Evolutionary conservation across 306 rosid genomes (phyloP), one percentile per base, ranked within the genome.

Genomic region (Quillaja saponaria): DNA sequence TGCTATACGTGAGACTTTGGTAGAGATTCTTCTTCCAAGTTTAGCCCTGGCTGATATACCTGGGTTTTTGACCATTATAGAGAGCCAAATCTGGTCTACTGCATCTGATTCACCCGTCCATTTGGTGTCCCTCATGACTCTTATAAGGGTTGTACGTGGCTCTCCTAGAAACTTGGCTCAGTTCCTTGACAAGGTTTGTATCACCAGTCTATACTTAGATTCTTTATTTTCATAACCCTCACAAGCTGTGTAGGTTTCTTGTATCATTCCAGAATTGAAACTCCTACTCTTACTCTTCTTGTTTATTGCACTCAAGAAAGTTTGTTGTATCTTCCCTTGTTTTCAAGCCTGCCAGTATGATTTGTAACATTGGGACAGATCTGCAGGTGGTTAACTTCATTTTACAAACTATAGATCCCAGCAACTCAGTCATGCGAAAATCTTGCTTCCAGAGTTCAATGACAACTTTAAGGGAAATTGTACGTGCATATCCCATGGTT

Each of bases 81-180:
- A 92, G 72, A 88, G 96, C 73, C 96, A 88, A 76, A 83, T 92
- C 59, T 92, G 98, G 98, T 92, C 98, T 64, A 92, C 98, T 50
- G 95, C 98, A 67, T 92, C 96, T 37, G 96, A 88, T 78, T 92
- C 98, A 58, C 90, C 98, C 13, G 94, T 92, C 63, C 96, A 88
- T 76, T 57, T 86, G 72, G 88, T 88, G 57, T 79, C 98, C 53
- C 84, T 92, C 62, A 76, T 81, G 90, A 92, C 98, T 54, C 84
- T 92, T 55, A 81, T 86, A 55, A 88, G 92, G 86, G 82, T 84
- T 70, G 83, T 86, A 76, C 98, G 85, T 70, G 78, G 87, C 51
- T 82, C 85, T 79, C 94, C 96, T 20, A 92, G 87, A 82, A 76
- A 69, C 75, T 73, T 82, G 74, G 96, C 85, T 56, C 98, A 85